Conservation (phyloP, 2,329 filamentous ascomycete species). For the Scedosporium aurantiacum region DNA sequence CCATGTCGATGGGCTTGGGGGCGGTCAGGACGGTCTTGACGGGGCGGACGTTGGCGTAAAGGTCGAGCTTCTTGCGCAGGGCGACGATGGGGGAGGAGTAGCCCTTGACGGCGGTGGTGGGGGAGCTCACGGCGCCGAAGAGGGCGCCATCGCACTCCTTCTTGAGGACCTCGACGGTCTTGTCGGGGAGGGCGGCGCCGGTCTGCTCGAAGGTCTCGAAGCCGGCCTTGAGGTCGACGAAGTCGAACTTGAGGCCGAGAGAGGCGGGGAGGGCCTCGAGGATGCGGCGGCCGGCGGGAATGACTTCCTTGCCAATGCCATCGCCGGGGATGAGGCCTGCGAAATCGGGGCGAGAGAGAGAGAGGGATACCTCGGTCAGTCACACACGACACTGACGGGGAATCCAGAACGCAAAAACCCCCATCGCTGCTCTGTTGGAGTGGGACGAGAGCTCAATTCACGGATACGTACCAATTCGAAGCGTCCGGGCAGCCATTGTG, state of each 20-base stretch:
- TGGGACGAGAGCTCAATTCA: conserved; percentile 9
- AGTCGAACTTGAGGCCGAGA: conserved; percentile 87
- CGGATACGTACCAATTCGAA: conserved; percentile 50
- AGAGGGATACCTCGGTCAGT: background rate
- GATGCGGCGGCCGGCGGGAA: conserved; percentile 81
- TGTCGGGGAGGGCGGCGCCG: conserved; percentile 77
- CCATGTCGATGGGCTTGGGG: conserved; percentile 72
- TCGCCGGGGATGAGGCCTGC: conserved; percentile 92
- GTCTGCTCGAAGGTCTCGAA: conserved; percentile 90
- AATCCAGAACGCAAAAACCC: background rate
- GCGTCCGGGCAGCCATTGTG: conserved; percentile 51
- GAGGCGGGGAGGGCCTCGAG: conserved; percentile 89
- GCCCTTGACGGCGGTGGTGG: conserved; percentile 77
- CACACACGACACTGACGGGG: background rate
- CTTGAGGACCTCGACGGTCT: conserved; percentile 80
- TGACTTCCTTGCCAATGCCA: conserved; percentile 97
- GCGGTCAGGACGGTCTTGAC: conserved; percentile 71
- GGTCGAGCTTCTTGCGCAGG: conserved; percentile 84
- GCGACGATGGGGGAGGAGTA: conserved; percentile 97
- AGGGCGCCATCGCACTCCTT: conserved; percentile 90
- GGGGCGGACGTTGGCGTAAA: conserved; percentile 95
- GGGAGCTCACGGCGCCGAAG: conserved; percentile 88
- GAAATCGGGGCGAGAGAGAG: too few species aligned
- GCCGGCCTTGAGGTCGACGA: conserved; percentile 84
- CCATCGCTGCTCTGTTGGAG: background rate